Conservation (phyloP, 371 early-diverging fungal genomes). For the Gilbertella persicaria region DNA sequence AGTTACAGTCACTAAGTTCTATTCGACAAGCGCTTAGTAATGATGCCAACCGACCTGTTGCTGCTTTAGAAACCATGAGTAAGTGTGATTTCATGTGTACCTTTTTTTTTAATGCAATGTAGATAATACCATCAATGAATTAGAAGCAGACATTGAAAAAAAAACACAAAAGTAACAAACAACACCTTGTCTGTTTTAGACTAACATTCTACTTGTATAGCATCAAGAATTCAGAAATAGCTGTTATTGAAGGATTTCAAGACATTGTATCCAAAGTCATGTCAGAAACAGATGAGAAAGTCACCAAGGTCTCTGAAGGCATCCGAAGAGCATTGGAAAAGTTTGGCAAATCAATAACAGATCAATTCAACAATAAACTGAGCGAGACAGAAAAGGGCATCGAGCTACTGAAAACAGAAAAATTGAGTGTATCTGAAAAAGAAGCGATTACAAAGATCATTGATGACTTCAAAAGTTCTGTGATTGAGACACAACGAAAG, state of each 20-base stretch:
- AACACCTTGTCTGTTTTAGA: neutral
- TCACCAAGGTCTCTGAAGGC: neutral
- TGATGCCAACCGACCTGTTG: neutral
- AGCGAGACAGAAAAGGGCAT: neutral
- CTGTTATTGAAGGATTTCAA: neutral
- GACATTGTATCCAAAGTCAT: neutral
- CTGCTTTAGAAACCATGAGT: neutral
- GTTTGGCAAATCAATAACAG: conserved; percentile 1
- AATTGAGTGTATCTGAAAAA: neutral
- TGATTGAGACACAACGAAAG: neutral
- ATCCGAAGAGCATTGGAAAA: neutral
- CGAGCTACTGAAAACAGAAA: neutral
- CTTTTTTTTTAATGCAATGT: no score
- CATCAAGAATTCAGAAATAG: neutral
- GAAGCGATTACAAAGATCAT: neutral
- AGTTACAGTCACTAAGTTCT: neutral
- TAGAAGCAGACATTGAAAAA: neutral
- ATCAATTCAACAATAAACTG: neutral
- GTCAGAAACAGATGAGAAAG: neutral
- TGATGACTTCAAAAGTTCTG: neutral
- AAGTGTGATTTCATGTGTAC: no score
- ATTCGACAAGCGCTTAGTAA: neutral
- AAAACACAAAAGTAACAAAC: neutral
- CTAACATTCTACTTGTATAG: neutral
- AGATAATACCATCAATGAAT: neutral